Conservation (phyloP, 164 flowering plant species). For the Piper longum region DNA sequence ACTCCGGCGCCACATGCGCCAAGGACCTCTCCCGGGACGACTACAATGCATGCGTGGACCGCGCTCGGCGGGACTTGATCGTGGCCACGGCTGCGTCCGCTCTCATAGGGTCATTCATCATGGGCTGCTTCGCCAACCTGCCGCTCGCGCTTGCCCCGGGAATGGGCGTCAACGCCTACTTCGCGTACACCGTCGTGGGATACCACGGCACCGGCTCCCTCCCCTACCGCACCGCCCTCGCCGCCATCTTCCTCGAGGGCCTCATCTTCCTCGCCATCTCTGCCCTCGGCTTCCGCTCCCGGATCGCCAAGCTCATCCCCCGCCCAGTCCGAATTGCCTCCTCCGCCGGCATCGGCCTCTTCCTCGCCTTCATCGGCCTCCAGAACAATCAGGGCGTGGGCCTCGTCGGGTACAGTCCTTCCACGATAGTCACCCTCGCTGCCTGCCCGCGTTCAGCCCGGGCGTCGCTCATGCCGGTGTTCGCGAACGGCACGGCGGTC, state of each 20-base stretch:
- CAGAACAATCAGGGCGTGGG: conserved; percentile 79
- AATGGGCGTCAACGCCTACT: conserved; percentile 87
- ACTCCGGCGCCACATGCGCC: conserved; percentile 80
- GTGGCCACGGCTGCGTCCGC: conserved; percentile 76
- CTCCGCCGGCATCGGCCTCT: conserved; percentile 81
- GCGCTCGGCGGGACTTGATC: conserved; percentile 45
- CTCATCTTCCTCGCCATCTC: conserved; percentile 56
- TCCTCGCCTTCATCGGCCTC: conserved; percentile 78
- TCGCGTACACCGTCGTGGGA: conserved; percentile 89
- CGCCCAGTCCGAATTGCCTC: conserved; percentile 73
- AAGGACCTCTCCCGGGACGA: conserved; percentile 41
- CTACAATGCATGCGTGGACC: conserved; percentile 46
- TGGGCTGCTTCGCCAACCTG: conserved; percentile 75
- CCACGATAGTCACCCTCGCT: conserved; percentile 67
- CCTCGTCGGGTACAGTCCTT: conserved; percentile 49
- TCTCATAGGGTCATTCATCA: conserved; percentile 59
- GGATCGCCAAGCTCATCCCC: conserved; percentile 68
- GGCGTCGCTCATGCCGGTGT: conserved; percentile 52
- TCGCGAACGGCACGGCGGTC: conserved; percentile 50
- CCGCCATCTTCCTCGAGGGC: conserved; percentile 76
- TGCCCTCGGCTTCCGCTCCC: conserved; percentile 60
- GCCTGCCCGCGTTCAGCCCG: conserved; percentile 57
- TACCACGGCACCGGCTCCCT: conserved; percentile 75
- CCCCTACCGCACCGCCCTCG: conserved; percentile 44
- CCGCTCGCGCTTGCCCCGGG: conserved; percentile 86